Base-by-base conservation (phyloP, 495 filamentous ascomycete species). In the Aspergillus nanangensis region DNA sequence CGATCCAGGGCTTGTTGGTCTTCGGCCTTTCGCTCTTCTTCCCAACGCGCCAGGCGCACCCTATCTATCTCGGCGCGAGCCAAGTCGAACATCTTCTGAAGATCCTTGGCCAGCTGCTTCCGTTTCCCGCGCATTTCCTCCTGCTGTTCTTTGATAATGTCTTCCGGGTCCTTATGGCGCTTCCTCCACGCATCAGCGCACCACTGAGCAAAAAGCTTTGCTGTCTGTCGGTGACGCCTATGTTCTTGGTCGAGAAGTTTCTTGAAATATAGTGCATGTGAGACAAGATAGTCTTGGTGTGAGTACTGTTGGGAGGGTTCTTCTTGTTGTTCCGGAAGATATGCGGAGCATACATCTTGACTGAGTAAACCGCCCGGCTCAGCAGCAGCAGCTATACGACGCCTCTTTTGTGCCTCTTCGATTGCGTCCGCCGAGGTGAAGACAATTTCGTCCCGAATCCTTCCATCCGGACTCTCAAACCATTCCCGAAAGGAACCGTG, bases 1-100 rank as follows among this genome's bases (percentile, higher is more conserved):
- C 88, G 80, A 51, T 94, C 88, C 46, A 96, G 69, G 7, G 86
- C 85, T 53, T 88, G 81, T 56, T 90, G 88, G 44, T 90, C 86
- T 50, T 83, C 74, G 17, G 78, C 80, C 58, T 92, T 86, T 58
- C 93, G 84, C 60, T 93, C 84, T 39, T 85, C 87, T 58, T 95
- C 86, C 88, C 88, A 95, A 32, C 81, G 80, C 36, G 80, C 76
- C 24, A 91, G 52, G 3, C 88, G 81, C 27, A 72, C 70, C 39
- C 81, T 77, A 55, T 94, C 87, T 32, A 95, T 80, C 48, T 94
- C 84, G 1, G 72, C 74, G 47, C 69, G 82, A 34, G 91, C 79
- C 52, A 89, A 78, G n/a, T 88, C 84, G 78, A 90, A 96, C 41
- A 83, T 87, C 34, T 78, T 79, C 32, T 77, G 71, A 15, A 95